Evolutionary conservation across 768 basidiomycete species (phyloP).

Genomic region (Psilocybe cubensis): DNA sequence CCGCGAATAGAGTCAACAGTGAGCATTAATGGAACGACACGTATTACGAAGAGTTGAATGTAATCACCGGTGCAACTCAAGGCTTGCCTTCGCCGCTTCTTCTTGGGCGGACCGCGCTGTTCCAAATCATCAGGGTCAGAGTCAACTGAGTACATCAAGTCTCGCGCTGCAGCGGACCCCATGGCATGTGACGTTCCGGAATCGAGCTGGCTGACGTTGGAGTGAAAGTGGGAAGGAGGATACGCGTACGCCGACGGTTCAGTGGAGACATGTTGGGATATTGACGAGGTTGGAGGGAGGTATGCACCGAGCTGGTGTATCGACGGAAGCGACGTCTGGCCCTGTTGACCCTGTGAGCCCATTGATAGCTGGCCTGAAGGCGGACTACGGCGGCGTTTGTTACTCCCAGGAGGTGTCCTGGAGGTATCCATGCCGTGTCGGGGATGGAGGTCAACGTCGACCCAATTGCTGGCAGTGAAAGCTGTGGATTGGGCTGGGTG

Average conservation of each 20-base stretch:
- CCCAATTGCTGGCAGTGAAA: slow-evolving; percentile 20
- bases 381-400: slow-evolving; percentile 27
- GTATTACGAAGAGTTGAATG: slow-evolving; percentile 24
- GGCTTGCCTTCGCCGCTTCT: slow-evolving; percentile 82
- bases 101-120: slow-evolving; percentile 70
- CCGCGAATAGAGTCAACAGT: slow-evolving; percentile 16
- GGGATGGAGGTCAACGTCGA: slow-evolving; percentile 19
- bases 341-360: slow-evolving; percentile 25
- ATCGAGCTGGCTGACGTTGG: slow-evolving; percentile 14
- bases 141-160: slow-evolving; percentile 41
- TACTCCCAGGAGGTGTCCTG: slow-evolving; percentile 27
- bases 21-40: slow-evolving; percentile 24
- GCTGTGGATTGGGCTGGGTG: slow-evolving; percentile 16
- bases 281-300: slow-evolving; percentile 50
- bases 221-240: slow-evolving; percentile 13
- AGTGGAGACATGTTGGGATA: slow-evolving; percentile 27
- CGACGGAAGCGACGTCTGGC: slow-evolving; percentile 57
- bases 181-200: slow-evolving; percentile 14
- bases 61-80: slow-evolving; percentile 82
- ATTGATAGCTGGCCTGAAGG: slow-evolving; percentile 24
- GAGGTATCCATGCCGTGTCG: slow-evolving; percentile 24
- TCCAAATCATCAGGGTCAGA: slow-evolving; percentile 61
- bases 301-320: slow-evolving; percentile 73
- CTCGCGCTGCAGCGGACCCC: slow-evolving; percentile 30
- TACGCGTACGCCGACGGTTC: slow-evolving; percentile 15